Percentiles rank a stretch among this genome's conserved stretches.
These are phyloP conservation scores for Novymonas esmeraldas DNA, from an alignment of 208 protist genomes.

Conservation along the genomic window DNA sequence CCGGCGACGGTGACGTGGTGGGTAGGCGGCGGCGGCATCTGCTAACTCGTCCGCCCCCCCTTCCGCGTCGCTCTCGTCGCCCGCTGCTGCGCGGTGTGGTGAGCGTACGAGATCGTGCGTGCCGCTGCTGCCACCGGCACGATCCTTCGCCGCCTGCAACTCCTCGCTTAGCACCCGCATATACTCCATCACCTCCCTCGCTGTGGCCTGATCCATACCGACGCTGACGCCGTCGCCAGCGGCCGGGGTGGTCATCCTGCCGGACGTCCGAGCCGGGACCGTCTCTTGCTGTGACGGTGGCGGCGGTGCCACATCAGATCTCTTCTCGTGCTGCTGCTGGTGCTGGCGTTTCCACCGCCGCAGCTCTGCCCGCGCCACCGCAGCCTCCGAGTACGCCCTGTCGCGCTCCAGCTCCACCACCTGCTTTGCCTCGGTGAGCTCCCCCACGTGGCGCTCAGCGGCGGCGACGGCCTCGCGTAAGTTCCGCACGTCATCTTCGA, in stretches of 20 bases:
- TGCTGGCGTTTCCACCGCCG: slow-evolving; percentile 59
- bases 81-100: neutral
- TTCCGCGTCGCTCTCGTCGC: neutral
- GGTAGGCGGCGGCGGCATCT: neutral
- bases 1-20: neutral
- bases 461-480: slow-evolving; percentile 50
- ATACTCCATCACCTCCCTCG: slow-evolving; percentile 57
- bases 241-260: neutral
- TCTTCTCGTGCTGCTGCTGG: slow-evolving; percentile 15
- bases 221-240: neutral
- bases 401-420: slow-evolving; percentile 59
- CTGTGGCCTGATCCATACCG: slow-evolving; percentile 35
- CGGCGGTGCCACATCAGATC: neutral
- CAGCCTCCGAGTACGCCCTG: slow-evolving; percentile 76
- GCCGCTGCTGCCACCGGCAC: neutral
- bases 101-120: slow-evolving; percentile 6
- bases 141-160: slow-evolving; percentile 36
- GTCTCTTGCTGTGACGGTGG: neutral
- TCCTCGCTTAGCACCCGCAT: slow-evolving; percentile 70
- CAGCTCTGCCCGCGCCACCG: slow-evolving; percentile 68
- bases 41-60: neutral
- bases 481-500: slow-evolving; percentile 43
- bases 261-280: neutral
- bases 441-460: slow-evolving; percentile 44
- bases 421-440: slow-evolving; percentile 22